Percentiles rank a stretch among this genome's conserved stretches.
Conservation (phyloP, 164 flowering plant species). For the Pachysandra terminalis region DNA sequence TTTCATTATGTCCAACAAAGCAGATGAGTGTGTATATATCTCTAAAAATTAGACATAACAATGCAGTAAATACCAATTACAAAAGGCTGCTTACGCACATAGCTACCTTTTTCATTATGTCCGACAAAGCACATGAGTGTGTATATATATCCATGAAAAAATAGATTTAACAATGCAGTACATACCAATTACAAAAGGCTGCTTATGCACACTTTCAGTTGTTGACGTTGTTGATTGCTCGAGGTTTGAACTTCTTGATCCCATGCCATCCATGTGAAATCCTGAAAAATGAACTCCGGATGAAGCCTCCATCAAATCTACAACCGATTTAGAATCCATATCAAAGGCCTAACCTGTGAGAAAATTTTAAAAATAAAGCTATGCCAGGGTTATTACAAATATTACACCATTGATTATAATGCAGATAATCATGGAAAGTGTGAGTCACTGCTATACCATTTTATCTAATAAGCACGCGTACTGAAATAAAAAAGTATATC, state of each 20-base stretch:
- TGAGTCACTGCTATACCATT: too few relatives aligned
- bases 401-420: background rate
- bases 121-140: background rate
- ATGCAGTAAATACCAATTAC: conserved; percentile 61
- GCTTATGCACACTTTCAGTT: conserved; percentile 41
- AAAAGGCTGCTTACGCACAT: conserved; percentile 68
- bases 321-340: conserved; percentile 77
- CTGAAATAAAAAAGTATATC: background rate
- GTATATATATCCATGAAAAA: background rate
- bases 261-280: conserved; percentile 59
- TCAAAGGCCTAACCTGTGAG: conserved; percentile 14
- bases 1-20: background rate
- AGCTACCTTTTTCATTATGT: too few relatives aligned
- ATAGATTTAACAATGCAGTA: background rate
- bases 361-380: background rate
- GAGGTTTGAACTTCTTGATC: conserved; percentile 28
- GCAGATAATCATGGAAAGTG: background rate
- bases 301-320: conserved; percentile 70
- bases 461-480: background rate
- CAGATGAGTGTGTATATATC: background rate
- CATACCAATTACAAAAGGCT: conserved; percentile 92
- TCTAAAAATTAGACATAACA: background rate
- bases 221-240: conserved; percentile 60
- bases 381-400: background rate
- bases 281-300: conserved; percentile 92